Conservation (phyloP, 192 early-diverging fungal species). For the Diversispora eburnea region DNA sequence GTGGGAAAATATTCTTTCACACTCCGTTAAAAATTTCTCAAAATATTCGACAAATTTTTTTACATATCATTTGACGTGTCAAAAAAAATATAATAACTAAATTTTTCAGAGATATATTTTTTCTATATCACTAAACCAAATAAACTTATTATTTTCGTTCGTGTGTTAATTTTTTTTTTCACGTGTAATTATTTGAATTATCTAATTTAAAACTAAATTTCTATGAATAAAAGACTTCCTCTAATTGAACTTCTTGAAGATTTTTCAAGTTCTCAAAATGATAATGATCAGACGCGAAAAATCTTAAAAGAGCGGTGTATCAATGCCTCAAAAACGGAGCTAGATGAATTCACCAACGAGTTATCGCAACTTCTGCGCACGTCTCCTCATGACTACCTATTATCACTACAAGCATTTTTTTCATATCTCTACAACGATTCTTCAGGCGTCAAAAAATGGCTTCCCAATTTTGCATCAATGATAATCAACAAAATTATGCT, state of each 20-base stretch:
- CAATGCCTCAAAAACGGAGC: not conserved
- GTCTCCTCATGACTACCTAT: not conserved
- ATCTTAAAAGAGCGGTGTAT: not conserved
- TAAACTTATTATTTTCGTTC: no score
- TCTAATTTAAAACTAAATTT: no score
- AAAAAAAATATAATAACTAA: no score
- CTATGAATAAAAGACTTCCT: no score
- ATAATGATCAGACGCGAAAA: not conserved
- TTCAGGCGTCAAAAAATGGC: not conserved
- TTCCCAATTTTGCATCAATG: not conserved
- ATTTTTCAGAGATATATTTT: no score
- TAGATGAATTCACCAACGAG: not conserved
- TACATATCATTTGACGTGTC: no score
- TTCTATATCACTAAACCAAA: no score
- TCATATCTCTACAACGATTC: not conserved
- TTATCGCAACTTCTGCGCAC: not conserved
- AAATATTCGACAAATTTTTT: no score
- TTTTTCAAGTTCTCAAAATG: not conserved
- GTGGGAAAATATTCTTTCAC: no score
- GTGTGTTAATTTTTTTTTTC: no score
- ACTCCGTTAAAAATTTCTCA: no score
- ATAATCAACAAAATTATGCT: not conserved
- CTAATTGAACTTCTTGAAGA: constrained; percentile 13
- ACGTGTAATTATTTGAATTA: no score
- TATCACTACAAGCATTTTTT: not conserved